A percentile compares a stretch with the other conserved stretches of the same genome.
phyloP scores from a whole-genome alignment of 1,139 yeast genomes.

The Zygotorulaspora mrakii region DNA sequence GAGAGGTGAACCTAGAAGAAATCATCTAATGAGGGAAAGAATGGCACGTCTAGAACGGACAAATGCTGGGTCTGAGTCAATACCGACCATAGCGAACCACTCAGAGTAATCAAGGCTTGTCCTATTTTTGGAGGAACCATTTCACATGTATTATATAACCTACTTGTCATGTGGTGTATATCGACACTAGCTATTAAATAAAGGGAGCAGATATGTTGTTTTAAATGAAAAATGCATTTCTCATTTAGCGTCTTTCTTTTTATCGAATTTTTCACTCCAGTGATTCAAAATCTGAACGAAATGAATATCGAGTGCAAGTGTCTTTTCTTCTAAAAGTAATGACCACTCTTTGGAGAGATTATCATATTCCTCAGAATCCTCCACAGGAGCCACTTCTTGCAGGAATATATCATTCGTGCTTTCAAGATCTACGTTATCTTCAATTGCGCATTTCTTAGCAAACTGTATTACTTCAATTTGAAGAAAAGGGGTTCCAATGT shows the following conservation, averaged over 20 bases:
- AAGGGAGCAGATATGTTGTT: too few species aligned
- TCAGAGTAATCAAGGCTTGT: too few species aligned
- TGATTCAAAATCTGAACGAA: constrained; percentile 19
- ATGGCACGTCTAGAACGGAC: constrained; percentile 11
- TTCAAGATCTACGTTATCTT: constrained; percentile 30
- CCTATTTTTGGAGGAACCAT: too few species aligned
- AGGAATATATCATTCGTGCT: constrained; percentile 34
- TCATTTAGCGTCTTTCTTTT: constrained; percentile 12
- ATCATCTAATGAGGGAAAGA: constrained; percentile 16
- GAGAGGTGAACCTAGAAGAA: constrained; percentile 23
- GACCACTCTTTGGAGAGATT: constrained; percentile 28
- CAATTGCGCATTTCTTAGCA: constrained; percentile 34
- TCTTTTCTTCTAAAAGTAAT: constrained; percentile 22
- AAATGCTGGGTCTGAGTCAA: not conserved
- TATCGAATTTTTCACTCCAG: constrained; percentile 30
- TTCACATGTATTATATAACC: not conserved
- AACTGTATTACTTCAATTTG: constrained; percentile 33
- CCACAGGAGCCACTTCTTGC: constrained; percentile 33
- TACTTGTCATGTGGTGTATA: not conserved
- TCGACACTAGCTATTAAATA: not conserved
- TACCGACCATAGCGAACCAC: not conserved
- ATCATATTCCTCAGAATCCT: constrained; percentile 26
- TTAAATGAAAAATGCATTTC: not conserved
- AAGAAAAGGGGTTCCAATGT: constrained; percentile 20
- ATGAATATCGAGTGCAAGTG: constrained; percentile 16